These are phyloP conservation scores for Eucalyptus victrix DNA, from an alignment of 345 rosid genomes.

Conservation along the genomic window DNA sequence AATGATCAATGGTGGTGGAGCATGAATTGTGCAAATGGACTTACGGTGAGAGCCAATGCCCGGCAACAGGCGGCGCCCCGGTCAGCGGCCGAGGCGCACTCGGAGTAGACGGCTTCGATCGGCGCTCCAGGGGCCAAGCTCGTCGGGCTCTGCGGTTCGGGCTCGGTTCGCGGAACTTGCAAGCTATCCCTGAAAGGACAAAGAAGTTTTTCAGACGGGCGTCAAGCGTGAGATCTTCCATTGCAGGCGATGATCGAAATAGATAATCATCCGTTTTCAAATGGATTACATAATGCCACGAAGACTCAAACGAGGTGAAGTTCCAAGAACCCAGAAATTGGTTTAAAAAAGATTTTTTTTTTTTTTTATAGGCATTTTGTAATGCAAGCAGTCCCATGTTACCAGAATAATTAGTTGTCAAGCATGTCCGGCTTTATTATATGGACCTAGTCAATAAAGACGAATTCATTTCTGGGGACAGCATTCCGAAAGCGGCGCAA, in stretches of 20 bases:
- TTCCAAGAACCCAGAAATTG: background rate
- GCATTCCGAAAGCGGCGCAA: background rate
- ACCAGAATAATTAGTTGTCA: constrained; percentile 7
- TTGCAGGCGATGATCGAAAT: background rate
- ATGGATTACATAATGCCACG: background rate
- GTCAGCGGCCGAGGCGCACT: constrained; percentile 35
- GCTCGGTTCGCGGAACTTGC: constrained; percentile 25
- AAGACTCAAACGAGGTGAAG: background rate
- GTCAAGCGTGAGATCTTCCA: background rate
- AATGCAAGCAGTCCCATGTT: background rate
- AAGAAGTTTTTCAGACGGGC: background rate
- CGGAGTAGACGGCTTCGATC: constrained; percentile 7
- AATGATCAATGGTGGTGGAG: background rate
- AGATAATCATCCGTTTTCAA: background rate
- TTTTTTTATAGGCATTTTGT: background rate
- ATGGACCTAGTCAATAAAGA: background rate
- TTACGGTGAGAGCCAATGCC: constrained; percentile 48
- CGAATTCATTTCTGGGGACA: background rate
- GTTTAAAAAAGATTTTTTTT: background rate
- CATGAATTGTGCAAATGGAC: background rate
- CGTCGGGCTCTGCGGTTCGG: constrained; percentile 1
- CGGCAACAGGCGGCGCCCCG: constrained; percentile 48
- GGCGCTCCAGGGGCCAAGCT: constrained; percentile 5
- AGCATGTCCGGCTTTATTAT: background rate
- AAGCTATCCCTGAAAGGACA: constrained; percentile 35